Evolutionary conservation across 306 rosid species (phyloP).

Genomic region (Geum urbanum): DNA sequence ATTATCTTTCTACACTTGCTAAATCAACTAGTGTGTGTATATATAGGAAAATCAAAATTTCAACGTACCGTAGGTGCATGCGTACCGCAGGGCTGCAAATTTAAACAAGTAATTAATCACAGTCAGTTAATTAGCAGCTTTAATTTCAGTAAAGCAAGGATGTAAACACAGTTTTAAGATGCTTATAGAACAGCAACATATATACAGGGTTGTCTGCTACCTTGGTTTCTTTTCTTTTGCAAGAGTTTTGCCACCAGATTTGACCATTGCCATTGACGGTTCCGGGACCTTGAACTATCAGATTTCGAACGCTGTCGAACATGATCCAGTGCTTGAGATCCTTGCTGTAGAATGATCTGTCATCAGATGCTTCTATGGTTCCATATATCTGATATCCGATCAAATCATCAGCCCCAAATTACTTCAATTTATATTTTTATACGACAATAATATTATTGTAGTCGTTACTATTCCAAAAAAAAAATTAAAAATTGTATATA

Average conservation of each 20-base stretch:
- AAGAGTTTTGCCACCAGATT: constrained; percentile 79
- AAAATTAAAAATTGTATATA: no score
- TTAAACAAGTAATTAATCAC: not conserved
- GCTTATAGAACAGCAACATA: not conserved
- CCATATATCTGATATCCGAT: constrained; percentile 47
- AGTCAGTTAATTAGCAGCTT: not conserved
- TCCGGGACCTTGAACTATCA: constrained; percentile 59
- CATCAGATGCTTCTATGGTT: constrained; percentile 49
- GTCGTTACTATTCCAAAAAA: no score
- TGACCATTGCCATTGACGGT: constrained; percentile 71
- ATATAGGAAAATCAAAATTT: no score
- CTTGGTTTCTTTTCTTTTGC: constrained; percentile 43
- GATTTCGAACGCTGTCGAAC: constrained; percentile 35
- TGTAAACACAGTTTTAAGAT: not conserved
- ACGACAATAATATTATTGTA: no score
- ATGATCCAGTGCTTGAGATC: constrained; percentile 45
- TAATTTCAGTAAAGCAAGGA: not conserved
- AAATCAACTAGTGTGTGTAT: not conserved
- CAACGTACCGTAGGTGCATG: constrained; percentile 73
- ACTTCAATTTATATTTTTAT: no score
- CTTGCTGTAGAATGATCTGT: constrained; percentile 41
- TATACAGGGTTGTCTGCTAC: constrained; percentile 7
- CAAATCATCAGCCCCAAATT: not conserved
- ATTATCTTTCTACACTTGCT: not conserved
- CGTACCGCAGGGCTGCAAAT: constrained; percentile 70